Evolutionary conservation across 2,329 filamentous ascomycete species (phyloP).

Genomic region (Pestalotiopsis sp.): DNA sequence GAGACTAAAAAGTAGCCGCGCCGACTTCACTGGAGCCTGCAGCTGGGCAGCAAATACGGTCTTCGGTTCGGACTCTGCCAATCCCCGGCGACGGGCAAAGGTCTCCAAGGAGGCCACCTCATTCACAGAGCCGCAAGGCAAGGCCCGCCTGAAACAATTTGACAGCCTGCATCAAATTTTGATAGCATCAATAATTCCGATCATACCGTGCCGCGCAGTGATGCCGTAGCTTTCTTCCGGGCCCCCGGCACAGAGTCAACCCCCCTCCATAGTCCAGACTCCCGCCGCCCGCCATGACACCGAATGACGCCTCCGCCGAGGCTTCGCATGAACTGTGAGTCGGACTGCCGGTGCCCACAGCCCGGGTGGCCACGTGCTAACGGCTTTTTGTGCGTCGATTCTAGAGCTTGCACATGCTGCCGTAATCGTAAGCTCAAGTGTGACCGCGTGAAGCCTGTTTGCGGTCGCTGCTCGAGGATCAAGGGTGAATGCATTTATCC

Average conservation of each 20-base stretch:
- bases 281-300: not conserved
- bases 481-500: conserved; percentile 84
- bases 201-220: not conserved
- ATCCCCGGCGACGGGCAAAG: not conserved
- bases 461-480: conserved; percentile 76
- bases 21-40: not conserved
- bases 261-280: not conserved
- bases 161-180: not conserved
- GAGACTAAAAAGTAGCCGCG: not conserved
- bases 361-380: not conserved
- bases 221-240: not conserved
- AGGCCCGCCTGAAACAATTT: not conserved
- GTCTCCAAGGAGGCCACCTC: not conserved
- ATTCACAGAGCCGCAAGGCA: conserved; percentile 5
- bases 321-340: conserved; percentile 5
- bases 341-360: not conserved
- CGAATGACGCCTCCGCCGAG: not conserved
- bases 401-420: conserved; percentile 74
- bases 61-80: not conserved
- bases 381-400: conserved; percentile 28
- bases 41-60: not conserved
- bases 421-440: conserved; percentile 85
- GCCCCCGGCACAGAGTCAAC: not conserved
- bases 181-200: not conserved
- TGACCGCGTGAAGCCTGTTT: conserved; percentile 78